Base-by-base conservation (phyloP, 495 filamentous ascomycete species). In the Hyaloscypha hepaticicola region DNA sequence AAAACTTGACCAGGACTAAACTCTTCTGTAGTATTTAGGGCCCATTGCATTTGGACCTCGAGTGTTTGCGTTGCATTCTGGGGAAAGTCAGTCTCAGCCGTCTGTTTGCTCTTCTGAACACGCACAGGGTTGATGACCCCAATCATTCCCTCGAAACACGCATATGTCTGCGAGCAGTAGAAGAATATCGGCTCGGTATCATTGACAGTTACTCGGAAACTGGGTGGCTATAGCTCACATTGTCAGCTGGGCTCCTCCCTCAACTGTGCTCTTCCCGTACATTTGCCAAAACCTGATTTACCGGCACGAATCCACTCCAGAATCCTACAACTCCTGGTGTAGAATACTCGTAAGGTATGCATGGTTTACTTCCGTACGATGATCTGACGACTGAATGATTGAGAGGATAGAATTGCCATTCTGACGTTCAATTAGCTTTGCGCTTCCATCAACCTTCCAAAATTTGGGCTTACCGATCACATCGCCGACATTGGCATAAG, bases 351-450 rank as follows among this genome's bases (percentile, higher is more conserved):
- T 83, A 86, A 5, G 85, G 84, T 38, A 88, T 79, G 63, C 87
- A 88, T 62, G 87, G 82, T 45, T 72, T 74, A 28, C 70, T 70
- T 12, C 51, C 33, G 66, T 79, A 89, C 24, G 77, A 82, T 21
- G 83, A 81, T 38, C 82, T 76, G 9, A 77, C 80, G 12, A 88
- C 86, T 4, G 82, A 82, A 66, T 88, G 85, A 67, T 85, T 85
- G 64, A 72, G 67, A 11, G 87, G 83, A 68, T 77, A 88, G 76
- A 89, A 87, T 22, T 76, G 72, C 72, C 85, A 89, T 57, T 75
- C 77, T 68, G 38, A 50, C 1, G 8, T 24, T n/a, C 16, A 12
- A 51, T 70, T 31, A 70, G 64, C 53, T 5, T 24, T 28, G n/a
- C 16, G 0, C 31, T n/a, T 25, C 31, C 16, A 24, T 29, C 21